Conservation (phyloP, 2,329 filamentous ascomycete genomes). For the Westerdykella ornata region DNA sequence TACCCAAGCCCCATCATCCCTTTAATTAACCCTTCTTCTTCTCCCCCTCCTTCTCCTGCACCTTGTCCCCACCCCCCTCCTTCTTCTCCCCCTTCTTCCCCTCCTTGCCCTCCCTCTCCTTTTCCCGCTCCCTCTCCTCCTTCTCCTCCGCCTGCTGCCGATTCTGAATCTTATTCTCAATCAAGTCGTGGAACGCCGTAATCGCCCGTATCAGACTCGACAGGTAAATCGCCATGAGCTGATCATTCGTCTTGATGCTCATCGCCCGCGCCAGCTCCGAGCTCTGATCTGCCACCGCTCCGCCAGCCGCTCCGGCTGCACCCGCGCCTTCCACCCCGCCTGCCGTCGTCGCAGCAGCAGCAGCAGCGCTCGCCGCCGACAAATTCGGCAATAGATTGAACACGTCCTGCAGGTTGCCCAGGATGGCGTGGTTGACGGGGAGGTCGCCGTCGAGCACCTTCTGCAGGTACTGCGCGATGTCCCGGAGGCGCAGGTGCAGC, state of each 20-base stretch:
- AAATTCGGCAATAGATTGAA: constrained; percentile 98
- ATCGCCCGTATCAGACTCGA: constrained; percentile 95
- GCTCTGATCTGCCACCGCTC: constrained; percentile 50
- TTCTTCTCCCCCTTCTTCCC: constrained; percentile 44
- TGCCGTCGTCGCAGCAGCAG: constrained; percentile 46
- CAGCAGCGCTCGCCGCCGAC: constrained; percentile 55
- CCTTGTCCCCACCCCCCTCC: constrained; percentile 48
- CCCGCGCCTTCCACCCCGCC: too few species aligned
- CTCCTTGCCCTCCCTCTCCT: constrained; percentile 58
- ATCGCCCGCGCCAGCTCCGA: constrained; percentile 90
- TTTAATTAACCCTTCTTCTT: constrained; percentile 55
- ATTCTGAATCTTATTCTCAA: constrained; percentile 99
- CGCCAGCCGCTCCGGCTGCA: constrained; percentile 26
- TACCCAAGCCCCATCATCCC: constrained; percentile 12
- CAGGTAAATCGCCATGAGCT: constrained; percentile 96
- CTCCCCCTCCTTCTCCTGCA: constrained; percentile 47
- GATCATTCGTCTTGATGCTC: constrained; percentile 98
- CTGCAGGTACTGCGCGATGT: constrained; percentile 91
- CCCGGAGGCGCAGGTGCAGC: constrained; percentile 84
- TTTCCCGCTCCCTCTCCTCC: constrained; percentile 60
- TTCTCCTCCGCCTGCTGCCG: constrained; percentile 94
- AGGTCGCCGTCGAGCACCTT: constrained; percentile 91
- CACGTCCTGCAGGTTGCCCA: constrained; percentile 97
- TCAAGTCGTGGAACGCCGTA: constrained; percentile 96
- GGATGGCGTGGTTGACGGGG: constrained; percentile 92